Evolutionary conservation across 2,329 filamentous ascomycete species (phyloP), one percentile per base, ranked within the genome.

Genomic region (Alternaria triticimaculans): DNA sequence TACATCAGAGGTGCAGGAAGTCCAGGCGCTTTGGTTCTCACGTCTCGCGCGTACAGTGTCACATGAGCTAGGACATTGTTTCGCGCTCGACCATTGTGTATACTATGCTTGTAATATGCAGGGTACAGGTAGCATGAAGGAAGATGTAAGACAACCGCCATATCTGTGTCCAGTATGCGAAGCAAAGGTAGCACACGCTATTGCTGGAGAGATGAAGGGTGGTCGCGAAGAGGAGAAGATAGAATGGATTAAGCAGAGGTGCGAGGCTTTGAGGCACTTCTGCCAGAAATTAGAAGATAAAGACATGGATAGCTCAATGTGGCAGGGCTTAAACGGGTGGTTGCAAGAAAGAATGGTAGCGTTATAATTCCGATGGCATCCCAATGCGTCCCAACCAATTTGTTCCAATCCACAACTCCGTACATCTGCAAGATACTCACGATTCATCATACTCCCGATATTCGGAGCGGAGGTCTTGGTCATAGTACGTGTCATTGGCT

Each of bases 21-120:
- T 80, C 1, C 70, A 76, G 0, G 82, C 78, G 0, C 72, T 89
- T 2, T 92, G 89, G 88, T 83, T 91, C 14, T 10, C 82, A 86
- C 11, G 75, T 87, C 3, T 87, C 82, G 56, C 85, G 85, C 54
- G 71, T 6, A 77, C 89, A 0, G 86, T 85, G 2, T 84, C 84
- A 2, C 90, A 92, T 72, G 90, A 92, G 71, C 77, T 92, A 0
- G 87, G 88, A 0, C 90, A 92, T 74, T 92, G 89, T 71, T 84
- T 92, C 41, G 88, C 87, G 2, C 63, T 92, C 14, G 89, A 78
- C 8, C 90, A 92, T 72, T 92, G 90, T 72, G 80, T 86, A 0
- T 90, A 88, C 69, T 90, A 88, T 67, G 87, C 88, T 0, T 91
- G 88, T 67, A 82, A 84, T 3, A 89, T 90, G 88, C 88, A 91